Percentiles rank a stretch among this genome's conserved stretches.
phyloP scores from a whole-genome alignment of 352 stramenopile genomes.

The Phytophthora sansomeana region DNA sequence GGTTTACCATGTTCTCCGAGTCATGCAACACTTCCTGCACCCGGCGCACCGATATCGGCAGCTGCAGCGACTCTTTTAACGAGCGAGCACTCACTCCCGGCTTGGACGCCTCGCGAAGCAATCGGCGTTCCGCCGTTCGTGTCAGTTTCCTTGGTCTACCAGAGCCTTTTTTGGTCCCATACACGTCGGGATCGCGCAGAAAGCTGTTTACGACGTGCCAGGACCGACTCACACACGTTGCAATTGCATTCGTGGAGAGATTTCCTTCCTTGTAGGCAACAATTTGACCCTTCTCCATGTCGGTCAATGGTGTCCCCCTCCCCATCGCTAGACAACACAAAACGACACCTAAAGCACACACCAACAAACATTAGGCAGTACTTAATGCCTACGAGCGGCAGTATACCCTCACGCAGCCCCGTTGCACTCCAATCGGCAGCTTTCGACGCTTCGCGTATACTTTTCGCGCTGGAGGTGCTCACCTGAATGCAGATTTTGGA shows the following conservation, averaged over 20 bases:
- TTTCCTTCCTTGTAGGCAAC: not conserved
- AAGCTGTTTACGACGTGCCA: not conserved
- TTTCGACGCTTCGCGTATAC: too few relatives aligned
- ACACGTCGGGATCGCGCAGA: not conserved
- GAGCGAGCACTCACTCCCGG: not conserved
- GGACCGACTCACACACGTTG: not conserved
- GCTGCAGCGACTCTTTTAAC: slow-evolving; percentile 6
- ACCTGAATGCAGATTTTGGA: too few relatives aligned
- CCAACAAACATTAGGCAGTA: not conserved
- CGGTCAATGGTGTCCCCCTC: not conserved
- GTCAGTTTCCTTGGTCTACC: not conserved
- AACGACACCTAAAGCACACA: not conserved
- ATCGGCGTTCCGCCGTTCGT: not conserved
- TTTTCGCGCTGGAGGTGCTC: too few relatives aligned
- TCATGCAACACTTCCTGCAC: slow-evolving; percentile 9
- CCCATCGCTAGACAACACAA: slow-evolving; percentile 2
- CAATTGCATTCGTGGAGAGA: not conserved
- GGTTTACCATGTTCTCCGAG: slow-evolving; percentile 5
- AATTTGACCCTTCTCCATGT: slow-evolving; percentile 9
- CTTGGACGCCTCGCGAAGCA: slow-evolving; percentile 4
- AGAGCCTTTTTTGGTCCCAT: not conserved
- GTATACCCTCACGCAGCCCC: too few relatives aligned
- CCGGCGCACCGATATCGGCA: not conserved
- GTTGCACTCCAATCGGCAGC: too few relatives aligned
- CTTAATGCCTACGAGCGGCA: too few relatives aligned